Conservation (phyloP, 2,329 filamentous ascomycete species). For the Paraphaeosphaeria sporulosa region DNA sequence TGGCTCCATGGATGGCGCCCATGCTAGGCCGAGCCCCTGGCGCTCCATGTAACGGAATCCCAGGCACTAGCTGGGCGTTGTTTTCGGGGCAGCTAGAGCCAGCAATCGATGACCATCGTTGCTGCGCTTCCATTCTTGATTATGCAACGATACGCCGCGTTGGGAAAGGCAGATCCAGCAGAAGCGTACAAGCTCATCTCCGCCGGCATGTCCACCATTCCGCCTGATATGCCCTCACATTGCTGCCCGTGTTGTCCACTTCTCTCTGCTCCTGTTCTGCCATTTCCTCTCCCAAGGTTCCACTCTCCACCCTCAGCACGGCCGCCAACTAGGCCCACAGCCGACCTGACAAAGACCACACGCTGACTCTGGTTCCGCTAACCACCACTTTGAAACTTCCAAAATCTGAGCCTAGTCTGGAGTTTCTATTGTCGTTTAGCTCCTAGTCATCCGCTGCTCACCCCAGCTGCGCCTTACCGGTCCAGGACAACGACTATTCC, state of each 20-base stretch:
- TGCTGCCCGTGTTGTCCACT: slow-evolving; percentile 1
- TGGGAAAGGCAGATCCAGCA: slow-evolving; percentile 37
- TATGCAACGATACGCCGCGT: slow-evolving; percentile 41
- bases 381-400: slow-evolving; percentile 22
- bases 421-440: slow-evolving; percentile 17
- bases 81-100: slow-evolving; percentile 37
- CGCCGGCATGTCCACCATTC: slow-evolving; percentile 18
- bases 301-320: slow-evolving; percentile 23
- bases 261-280: neutral
- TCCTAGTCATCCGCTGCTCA: slow-evolving; percentile 14
- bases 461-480: slow-evolving; percentile 16
- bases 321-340: slow-evolving; percentile 37
- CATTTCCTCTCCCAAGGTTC: neutral
- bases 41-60: slow-evolving; percentile 42
- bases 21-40: slow-evolving; percentile 41
- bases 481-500: slow-evolving; percentile 16
- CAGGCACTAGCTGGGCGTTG: slow-evolving; percentile 37
- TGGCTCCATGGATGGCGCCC: slow-evolving; percentile 7
- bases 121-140: slow-evolving; percentile 43
- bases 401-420: slow-evolving; percentile 18
- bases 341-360: slow-evolving; percentile 29
- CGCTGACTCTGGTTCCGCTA: slow-evolving; percentile 26
- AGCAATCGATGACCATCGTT: slow-evolving; percentile 46
- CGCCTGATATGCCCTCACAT: slow-evolving; percentile 10
- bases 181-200: slow-evolving; percentile 32